Conservation (phyloP, 371 early-diverging fungal genomes). For the Haplosporangium sp. region DNA sequence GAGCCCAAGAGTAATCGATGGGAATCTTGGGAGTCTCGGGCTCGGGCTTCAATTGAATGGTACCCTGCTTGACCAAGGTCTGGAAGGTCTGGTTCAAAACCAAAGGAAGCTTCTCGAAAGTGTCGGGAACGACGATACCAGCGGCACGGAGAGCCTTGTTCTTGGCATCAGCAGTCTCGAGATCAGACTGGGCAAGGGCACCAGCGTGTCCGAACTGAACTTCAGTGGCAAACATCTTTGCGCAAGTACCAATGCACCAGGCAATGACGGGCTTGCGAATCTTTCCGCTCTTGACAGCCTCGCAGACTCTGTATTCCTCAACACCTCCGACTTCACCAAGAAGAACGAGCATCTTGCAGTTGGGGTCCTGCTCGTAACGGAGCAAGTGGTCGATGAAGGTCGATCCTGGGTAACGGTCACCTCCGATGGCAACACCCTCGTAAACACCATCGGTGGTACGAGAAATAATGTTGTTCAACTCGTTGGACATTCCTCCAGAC, state of each 20-base stretch:
- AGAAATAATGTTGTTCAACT: slow-evolving; percentile 98
- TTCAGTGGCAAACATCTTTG: slow-evolving; percentile 97
- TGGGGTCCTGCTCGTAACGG: slow-evolving; percentile 93
- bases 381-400: slow-evolving; percentile 98
- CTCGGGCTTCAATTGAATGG: slow-evolving; percentile 80
- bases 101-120: slow-evolving; percentile 94
- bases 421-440: slow-evolving; percentile 99
- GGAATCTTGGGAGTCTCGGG: slow-evolving; percentile 98
- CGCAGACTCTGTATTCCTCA: slow-evolving; percentile 96
- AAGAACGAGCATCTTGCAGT: slow-evolving; percentile 94
- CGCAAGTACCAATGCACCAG: slow-evolving; percentile 99
- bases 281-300: slow-evolving; percentile 87
- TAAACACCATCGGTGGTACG: slow-evolving; percentile 97
- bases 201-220: slow-evolving; percentile 99
- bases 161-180: slow-evolving; percentile 98
- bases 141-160: slow-evolving; percentile 90
- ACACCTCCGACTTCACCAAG: slow-evolving; percentile 98
- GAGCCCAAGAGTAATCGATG: slow-evolving; percentile 98
- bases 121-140: slow-evolving; percentile 94
- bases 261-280: slow-evolving; percentile 98
- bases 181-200: slow-evolving; percentile 94
- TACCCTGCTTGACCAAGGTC: slow-evolving; percentile 80
- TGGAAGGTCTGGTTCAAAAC: slow-evolving; percentile 82
- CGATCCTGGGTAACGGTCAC: slow-evolving; percentile 98
- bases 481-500: slow-evolving; percentile 99